Conservation (phyloP, 495 filamentous ascomycete genomes). For the Aspergillus coremiiformis region DNA sequence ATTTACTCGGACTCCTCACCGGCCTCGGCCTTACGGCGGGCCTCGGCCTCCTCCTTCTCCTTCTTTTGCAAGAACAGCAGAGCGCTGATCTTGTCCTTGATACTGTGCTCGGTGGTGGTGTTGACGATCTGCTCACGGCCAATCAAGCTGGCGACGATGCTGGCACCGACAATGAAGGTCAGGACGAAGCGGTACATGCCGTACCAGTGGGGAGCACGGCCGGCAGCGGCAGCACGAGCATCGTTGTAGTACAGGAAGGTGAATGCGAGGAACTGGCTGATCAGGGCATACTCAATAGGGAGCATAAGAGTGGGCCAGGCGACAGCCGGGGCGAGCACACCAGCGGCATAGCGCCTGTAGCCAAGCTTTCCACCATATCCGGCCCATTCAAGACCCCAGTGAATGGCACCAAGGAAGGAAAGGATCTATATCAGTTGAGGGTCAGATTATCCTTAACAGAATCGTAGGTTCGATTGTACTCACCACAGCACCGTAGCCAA, state of each 20-base stretch:
- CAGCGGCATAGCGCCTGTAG: constrained; percentile 74
- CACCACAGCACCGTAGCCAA: constrained; percentile 89
- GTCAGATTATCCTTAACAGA: background rate
- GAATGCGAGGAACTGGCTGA: constrained; percentile 84
- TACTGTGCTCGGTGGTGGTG: constrained; percentile 40
- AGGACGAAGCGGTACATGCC: constrained; percentile 89
- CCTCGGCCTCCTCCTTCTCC: constrained; percentile 55
- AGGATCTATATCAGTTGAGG: constrained; percentile 51
- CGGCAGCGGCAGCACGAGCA: constrained; percentile 60
- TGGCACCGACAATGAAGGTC: constrained; percentile 84
- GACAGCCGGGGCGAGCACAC: constrained; percentile 71
- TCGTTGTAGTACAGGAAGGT: constrained; percentile 86
- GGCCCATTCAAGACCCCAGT: constrained; percentile 87
- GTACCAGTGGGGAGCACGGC: constrained; percentile 92
- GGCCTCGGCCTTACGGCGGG: constrained; percentile 39
- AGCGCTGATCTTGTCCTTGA: constrained; percentile 57
- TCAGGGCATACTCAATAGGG: constrained; percentile 81
- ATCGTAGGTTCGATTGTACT: constrained; percentile 23
- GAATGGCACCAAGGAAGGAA: constrained; percentile 91
- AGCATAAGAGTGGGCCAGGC: constrained; percentile 93
- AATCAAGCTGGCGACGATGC: constrained; percentile 79
- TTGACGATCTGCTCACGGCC: constrained; percentile 78
- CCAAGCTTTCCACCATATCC: constrained; percentile 63
- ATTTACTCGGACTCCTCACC: constrained; percentile 36
- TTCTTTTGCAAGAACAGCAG: constrained; percentile 53